Evolutionary conservation across 352 stramenopile species (phyloP).

Genomic region (Thalassiosira livingstoniorum): DNA sequence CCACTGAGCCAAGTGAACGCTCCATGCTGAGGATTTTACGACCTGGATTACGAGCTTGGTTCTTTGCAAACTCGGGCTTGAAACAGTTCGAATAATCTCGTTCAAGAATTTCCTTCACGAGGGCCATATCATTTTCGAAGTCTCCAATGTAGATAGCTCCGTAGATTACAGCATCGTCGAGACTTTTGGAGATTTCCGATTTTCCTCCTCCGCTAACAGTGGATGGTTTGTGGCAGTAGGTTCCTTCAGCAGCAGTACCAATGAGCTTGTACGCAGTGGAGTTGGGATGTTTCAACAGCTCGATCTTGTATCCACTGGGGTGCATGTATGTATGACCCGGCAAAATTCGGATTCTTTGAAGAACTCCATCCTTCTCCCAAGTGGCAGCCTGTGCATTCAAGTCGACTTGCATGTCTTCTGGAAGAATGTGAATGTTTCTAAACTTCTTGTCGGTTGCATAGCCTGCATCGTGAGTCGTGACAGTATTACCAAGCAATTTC

Average conservation of each 20-base stretch:
- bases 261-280: conserved; percentile 54
- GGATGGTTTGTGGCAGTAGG: conserved; percentile 68
- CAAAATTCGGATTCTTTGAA: conserved; percentile 53
- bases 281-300: conserved; percentile 56
- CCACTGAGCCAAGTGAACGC: conserved; percentile 62
- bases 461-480: conserved; percentile 55
- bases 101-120: conserved; percentile 54
- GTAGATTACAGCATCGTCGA: conserved; percentile 72
- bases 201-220: conserved; percentile 70
- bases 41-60: conserved; percentile 41
- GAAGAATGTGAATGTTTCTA: conserved; percentile 68
- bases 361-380: conserved; percentile 53
- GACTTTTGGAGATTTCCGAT: conserved; percentile 65
- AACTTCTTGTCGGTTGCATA: conserved; percentile 71
- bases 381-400: conserved; percentile 53
- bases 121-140: conserved; percentile 63
- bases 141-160: conserved; percentile 66
- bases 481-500: conserved; percentile 60
- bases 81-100: conserved; percentile 62
- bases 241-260: conserved; percentile 62
- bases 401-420: conserved; percentile 63
- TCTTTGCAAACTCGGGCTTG: conserved; percentile 49
- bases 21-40: conserved; percentile 59
- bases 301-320: conserved; percentile 66
- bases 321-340: conserved; percentile 64